Conservation (phyloP, 2,329 filamentous ascomycete genomes). For the Colletotrichum sp. region DNA sequence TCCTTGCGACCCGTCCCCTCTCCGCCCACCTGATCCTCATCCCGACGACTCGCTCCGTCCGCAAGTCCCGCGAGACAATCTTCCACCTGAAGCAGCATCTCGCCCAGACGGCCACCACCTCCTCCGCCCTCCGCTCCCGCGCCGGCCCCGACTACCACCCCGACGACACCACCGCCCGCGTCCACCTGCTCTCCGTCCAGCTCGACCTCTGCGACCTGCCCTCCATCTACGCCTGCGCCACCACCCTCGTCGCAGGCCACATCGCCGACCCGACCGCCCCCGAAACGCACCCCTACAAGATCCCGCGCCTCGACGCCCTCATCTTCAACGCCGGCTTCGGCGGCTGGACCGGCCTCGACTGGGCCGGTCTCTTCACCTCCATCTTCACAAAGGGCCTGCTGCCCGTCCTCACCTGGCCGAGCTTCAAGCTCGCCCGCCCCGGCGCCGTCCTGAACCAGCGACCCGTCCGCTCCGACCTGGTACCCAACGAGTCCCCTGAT, state of each 20-base stretch:
- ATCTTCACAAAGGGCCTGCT: conserved; percentile 65
- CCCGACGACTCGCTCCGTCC: conserved; percentile 77
- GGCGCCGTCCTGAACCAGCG: conserved; percentile 49
- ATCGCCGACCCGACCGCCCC: conserved; percentile 53
- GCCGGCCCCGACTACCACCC: conserved; percentile 40
- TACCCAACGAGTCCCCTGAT: conserved; percentile 11
- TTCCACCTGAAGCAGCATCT: conserved; percentile 68
- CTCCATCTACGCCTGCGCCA: conserved; percentile 54
- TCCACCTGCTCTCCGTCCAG: conserved; percentile 64
- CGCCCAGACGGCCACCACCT: conserved; percentile 47
- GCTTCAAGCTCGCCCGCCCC: conserved; percentile 70
- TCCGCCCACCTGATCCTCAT: conserved; percentile 77
- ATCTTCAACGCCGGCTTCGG: conserved; percentile 90
- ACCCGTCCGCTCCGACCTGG: conserved; percentile 23
- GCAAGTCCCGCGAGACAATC: conserved; percentile 78
- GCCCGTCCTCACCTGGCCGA: conserved; percentile 76
- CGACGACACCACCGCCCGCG: conserved; percentile 48
- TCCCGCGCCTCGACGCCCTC: conserved; percentile 78
- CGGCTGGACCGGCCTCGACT: conserved; percentile 83
- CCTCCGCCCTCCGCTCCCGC: conserved; percentile 40
- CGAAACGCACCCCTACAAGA: conserved; percentile 27
- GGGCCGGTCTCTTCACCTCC: conserved; percentile 58
- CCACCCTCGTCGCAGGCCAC: conserved; percentile 46
- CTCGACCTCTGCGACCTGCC: conserved; percentile 65
- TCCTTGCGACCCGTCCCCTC: conserved; percentile 71